Percentiles rank a stretch among this genome's conserved stretches.
Evolutionary conservation across 2,329 filamentous ascomycete species (phyloP).

Genomic region (Macrophomina phaseolina): DNA sequence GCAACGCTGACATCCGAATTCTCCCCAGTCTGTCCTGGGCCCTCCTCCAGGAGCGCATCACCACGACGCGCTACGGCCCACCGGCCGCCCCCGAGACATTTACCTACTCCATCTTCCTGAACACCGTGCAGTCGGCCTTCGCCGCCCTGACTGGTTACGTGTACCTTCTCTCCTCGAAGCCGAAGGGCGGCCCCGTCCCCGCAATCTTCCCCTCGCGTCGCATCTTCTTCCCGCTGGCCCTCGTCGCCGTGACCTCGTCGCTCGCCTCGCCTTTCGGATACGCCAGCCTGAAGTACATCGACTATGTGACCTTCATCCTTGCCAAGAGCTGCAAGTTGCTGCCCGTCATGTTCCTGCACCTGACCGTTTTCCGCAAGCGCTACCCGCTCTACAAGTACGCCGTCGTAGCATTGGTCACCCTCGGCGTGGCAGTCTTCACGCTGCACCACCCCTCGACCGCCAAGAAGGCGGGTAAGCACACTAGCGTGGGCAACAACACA

Average conservation of each 20-base stretch:
- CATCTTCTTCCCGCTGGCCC: conserved; percentile 78
- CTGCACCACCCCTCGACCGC: conserved; percentile 68
- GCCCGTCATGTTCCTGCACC: conserved; percentile 97
- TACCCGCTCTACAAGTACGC: conserved; percentile 97
- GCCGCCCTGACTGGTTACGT: conserved; percentile 80
- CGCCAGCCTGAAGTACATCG: conserved; percentile 87
- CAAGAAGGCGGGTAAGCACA: conserved; percentile 45
- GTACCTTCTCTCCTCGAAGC: conserved; percentile 74
- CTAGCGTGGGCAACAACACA: conserved; percentile 61
- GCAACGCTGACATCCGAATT: neutral
- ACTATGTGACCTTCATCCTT: conserved; percentile 97
- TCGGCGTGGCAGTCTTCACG: conserved; percentile 93
- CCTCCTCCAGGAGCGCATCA: conserved; percentile 95
- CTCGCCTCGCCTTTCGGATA: conserved; percentile 97
- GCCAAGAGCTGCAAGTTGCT: conserved; percentile 98
- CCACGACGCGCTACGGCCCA: conserved; percentile 83
- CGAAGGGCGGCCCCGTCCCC: conserved; percentile 50
- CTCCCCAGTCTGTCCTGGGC: conserved; percentile 81
- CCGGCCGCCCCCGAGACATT: conserved; percentile 71
- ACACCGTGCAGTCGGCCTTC: conserved; percentile 92
- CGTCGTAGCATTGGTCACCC: conserved; percentile 88
- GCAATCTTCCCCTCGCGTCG: conserved; percentile 77
- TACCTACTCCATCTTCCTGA: conserved; percentile 92
- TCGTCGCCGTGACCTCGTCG: conserved; percentile 86
- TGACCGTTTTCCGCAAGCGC: conserved; percentile 84